Evolutionary conservation across 441 rosid species (phyloP).

Genomic region (Metrosideros polymorpha): DNA sequence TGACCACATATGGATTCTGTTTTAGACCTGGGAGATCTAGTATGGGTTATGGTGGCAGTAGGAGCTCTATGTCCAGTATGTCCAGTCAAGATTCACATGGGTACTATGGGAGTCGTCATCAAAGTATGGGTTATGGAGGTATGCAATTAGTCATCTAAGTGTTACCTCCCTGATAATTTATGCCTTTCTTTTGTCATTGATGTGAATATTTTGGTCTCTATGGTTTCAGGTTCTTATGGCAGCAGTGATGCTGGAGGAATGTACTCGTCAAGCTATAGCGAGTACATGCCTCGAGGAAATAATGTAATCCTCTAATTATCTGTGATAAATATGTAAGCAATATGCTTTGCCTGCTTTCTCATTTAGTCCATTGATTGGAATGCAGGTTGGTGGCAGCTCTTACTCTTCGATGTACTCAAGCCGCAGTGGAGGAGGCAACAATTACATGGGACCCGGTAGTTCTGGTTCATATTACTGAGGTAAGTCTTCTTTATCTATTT

Average conservation of each 20-base stretch:
- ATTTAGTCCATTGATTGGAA: not conserved
- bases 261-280: conserved; percentile 74
- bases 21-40: conserved; percentile 72
- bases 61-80: conserved; percentile 54
- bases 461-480: conserved; percentile 86
- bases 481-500: conserved; percentile 19
- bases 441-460: conserved; percentile 74
- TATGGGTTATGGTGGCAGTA: conserved; percentile 74
- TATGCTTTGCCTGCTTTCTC: not conserved
- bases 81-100: conserved; percentile 79
- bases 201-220: not conserved
- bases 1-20: conserved; percentile 1
- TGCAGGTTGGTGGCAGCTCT: conserved; percentile 81
- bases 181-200: not conserved
- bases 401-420: conserved; percentile 77
- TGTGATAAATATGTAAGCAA: not conserved
- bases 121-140: conserved; percentile 75
- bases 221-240: conserved; percentile 69
- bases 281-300: conserved; percentile 51
- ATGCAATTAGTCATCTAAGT: conserved; percentile 1
- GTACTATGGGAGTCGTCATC: conserved; percentile 63
- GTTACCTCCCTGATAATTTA: not conserved
- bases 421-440: conserved; percentile 76
- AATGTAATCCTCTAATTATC: conserved; percentile 36
- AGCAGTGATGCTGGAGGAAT: conserved; percentile 65